Evolutionary conservation across 2,329 filamentous ascomycete genomes (phyloP), one percentile per base, ranked within the genome.

Genomic region (Capronia coronata): DNA sequence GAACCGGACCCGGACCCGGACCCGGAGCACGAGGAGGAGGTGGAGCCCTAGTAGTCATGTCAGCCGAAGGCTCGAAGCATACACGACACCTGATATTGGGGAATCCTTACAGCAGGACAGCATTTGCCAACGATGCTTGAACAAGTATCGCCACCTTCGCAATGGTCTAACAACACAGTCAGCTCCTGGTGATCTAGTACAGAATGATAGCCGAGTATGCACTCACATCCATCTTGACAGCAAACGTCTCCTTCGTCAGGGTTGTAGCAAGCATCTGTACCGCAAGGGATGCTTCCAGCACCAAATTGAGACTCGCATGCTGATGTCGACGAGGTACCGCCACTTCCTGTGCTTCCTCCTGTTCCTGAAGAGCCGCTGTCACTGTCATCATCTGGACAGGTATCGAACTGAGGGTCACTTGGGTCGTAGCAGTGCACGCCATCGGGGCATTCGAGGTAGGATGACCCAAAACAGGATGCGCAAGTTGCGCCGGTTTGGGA

Each of bases 381-480:
- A 41, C 22, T 22, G 23, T n/a, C 38, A 41, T 25, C 21, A 19
- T 55, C 52, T 2, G 55, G 52, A 32, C 55, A 57, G 19, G 55
- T 58, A 25, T 53, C 49, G 29, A 53, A 58, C 5, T 29, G 9
- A 19, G 55, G 52, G 43, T 58, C 55, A 18, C 44, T 45, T 0
- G 55, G 55, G 37, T 55, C 43, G 32, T 58, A 58, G 48, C 55
- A 58, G 32, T 55, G 47, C 9, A 41, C 43, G 6, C 49, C 52
- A 35, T 58, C 55, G 5, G 40, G 25, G 23, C 55, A 58, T 10
- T 51, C 47, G 13, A 55, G 46, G 21, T 55, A 58, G 14, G 29
- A 30, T 6, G 52, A 10, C 1, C 55, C 55, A 39, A 58, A 58
- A 43, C 55, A 58, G 2, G 45, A 48, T 14, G 22, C 29, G 46